Conservation (phyloP, 73 alveolate genomes). For the Tetrahymena thermophila region DNA sequence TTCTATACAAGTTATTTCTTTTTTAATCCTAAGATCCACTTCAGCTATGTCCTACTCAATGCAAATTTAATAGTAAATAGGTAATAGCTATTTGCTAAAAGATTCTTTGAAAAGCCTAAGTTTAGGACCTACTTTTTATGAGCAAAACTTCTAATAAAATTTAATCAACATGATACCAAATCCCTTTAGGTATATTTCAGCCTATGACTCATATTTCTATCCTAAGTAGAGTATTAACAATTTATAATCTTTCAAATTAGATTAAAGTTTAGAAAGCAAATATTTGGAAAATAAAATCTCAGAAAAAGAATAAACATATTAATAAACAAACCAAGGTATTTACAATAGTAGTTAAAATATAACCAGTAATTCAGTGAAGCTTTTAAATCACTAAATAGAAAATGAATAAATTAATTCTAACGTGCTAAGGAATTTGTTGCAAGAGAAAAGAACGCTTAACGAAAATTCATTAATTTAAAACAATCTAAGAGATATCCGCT, state of each 20-base stretch:
- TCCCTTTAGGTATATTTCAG: neutral
- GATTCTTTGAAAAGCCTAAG: neutral
- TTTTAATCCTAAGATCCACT: neutral
- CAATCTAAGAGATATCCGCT: neutral
- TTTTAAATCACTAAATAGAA: no score
- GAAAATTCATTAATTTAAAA: neutral
- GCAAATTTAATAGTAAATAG: neutral
- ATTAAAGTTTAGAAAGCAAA: neutral
- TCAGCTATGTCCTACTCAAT: neutral
- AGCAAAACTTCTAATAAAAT: neutral
- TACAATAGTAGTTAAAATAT: no score
- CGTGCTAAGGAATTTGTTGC: no score
- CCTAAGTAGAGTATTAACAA: neutral
- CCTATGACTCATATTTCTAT: neutral
- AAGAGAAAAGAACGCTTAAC: neutral
- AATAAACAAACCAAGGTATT: no score
- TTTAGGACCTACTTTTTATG: neutral
- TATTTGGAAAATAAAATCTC: no score
- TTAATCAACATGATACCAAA: neutral
- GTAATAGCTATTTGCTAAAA: neutral
- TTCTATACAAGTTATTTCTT: neutral
- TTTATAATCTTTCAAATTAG: no score
- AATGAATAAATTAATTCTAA: no score
- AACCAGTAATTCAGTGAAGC: no score
- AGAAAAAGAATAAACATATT: neutral